phyloP scores from a whole-genome alignment of 2,329 filamentous ascomycete genomes.

The Lecanicillium sp. region DNA sequence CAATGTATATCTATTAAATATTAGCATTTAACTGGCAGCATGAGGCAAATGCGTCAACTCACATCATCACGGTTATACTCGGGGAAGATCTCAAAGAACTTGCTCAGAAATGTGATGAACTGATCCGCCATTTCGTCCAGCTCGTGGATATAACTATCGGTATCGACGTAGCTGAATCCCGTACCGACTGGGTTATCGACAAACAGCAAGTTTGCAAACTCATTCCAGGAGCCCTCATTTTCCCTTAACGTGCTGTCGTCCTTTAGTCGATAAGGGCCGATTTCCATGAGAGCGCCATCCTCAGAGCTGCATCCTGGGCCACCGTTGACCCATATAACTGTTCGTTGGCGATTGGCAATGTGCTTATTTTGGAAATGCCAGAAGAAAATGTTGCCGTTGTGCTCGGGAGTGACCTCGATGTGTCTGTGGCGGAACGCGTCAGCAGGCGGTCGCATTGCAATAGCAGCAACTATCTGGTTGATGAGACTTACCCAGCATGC shows the following conservation, averaged over 20 bases:
- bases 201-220: conserved; percentile 94
- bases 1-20: conserved; percentile 68
- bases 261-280: conserved; percentile 84
- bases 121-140: conserved; percentile 83
- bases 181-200: conserved; percentile 96
- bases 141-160: conserved; percentile 77
- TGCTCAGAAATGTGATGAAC: conserved; percentile 81
- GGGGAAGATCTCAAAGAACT: conserved; percentile 84
- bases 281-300: conserved; percentile 92
- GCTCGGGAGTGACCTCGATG: conserved; percentile 76
- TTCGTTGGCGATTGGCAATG: conserved; percentile 83
- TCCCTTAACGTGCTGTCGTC: conserved; percentile 62
- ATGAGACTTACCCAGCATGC: conserved; percentile 78
- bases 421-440: conserved; percentile 49
- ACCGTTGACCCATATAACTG: conserved; percentile 94
- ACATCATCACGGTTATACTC: conserved; percentile 90
- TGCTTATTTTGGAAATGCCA: conserved; percentile 97
- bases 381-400: conserved; percentile 94
- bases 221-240: conserved; percentile 96
- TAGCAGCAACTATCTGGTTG: conserved; percentile 8
- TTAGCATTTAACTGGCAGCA: conserved; percentile 11
- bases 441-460: conserved; percentile 11
- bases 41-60: conserved; percentile 29
- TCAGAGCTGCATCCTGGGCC: conserved; percentile 96
- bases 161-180: conserved; percentile 92